Evolutionary conservation across 257 asterid species (phyloP), one percentile per base, ranked within the genome.

Genomic region (Sherardia arvensis): DNA sequence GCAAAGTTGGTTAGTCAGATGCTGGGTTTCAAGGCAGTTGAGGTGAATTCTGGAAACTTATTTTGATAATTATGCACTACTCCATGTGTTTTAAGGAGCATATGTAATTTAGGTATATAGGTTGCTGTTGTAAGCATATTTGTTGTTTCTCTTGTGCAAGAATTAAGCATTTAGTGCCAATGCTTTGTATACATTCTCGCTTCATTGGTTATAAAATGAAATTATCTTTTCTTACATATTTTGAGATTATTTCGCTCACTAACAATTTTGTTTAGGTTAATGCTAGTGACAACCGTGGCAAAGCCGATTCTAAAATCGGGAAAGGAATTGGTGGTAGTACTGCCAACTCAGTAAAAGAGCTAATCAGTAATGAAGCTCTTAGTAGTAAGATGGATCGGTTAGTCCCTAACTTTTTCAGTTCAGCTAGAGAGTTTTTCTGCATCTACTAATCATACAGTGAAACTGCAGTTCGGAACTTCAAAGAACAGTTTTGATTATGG

Each of bases 261-360:
- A 20, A 34, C 70, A 45, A 47, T 73, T 69, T 64, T 73, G 34
- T 72, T 66, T 71, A 93, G 99, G 99, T 93, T 54, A 93, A 93
- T 79, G 99, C 99, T 71, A 93, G 99, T 74, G 99, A 90, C 73
- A 93, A 79, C 73, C 99, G 99, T 69, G 99, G 99, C 57, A 93
- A 90, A 78, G 97, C 99, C 66, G 90, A 93, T 83, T 74, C 90
- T 53, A 93, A 89, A 81, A 87, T 93, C 65, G 87, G 71, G 80
- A 90, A 77, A 72, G 99, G 99, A 77, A 80, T 93, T 74, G 90
- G 89, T 73, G 99, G 99, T 70, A 87, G 96, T 79, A 90, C 86
- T 73, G 85, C 99, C 57, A 93, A 93, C 79, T 84, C 94, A 62
- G 66, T 90, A 65, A 90, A 93, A 79, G 97, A 87, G 71, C 94